Evolutionary conservation across 768 basidiomycete species (phyloP).

Genomic region (Candolleomyces aberdarensis): DNA sequence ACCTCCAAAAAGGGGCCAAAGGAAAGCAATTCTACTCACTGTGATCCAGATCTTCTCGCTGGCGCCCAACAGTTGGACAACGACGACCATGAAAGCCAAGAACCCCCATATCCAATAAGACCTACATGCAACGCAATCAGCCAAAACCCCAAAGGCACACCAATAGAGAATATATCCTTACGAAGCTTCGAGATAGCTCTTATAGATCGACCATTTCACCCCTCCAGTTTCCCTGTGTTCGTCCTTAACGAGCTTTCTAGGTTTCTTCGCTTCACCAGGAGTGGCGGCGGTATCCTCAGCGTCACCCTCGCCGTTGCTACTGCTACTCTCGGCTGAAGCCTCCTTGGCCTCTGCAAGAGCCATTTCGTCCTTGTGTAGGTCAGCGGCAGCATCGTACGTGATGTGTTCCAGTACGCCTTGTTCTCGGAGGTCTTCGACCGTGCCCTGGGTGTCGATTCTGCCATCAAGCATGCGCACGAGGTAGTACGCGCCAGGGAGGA

Average conservation of each 20-base stretch:
- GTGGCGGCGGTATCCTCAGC: slow-evolving; percentile 19
- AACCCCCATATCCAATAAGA: slow-evolving; percentile 69
- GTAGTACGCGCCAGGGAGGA: slow-evolving; percentile 71
- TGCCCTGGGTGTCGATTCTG: slow-evolving; percentile 73
- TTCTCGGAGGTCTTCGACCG: slow-evolving; percentile 57
- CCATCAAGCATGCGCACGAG: slow-evolving; percentile 80
- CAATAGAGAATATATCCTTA: slow-evolving; percentile 29
- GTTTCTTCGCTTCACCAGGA: slow-evolving; percentile 48
- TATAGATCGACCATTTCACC: slow-evolving; percentile 75
- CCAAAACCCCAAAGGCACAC: not conserved
- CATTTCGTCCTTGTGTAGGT: slow-evolving; percentile 46
- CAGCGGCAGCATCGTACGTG: slow-evolving; percentile 45
- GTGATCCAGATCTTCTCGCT: slow-evolving; percentile 76
- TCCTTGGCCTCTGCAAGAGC: slow-evolving; percentile 25
- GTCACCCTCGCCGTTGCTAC: slow-evolving; percentile 15
- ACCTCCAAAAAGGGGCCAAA: no score
- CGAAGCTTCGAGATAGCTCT: slow-evolving; percentile 71
- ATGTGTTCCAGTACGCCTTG: slow-evolving; percentile 64
- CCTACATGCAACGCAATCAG: slow-evolving; percentile 24
- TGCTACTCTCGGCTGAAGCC: not conserved
- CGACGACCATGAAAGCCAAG: slow-evolving; percentile 44
- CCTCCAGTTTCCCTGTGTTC: slow-evolving; percentile 79
- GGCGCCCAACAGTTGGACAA: slow-evolving; percentile 51
- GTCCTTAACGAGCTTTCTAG: slow-evolving; percentile 73
- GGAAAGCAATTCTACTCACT: slow-evolving; percentile 28